Conservation (phyloP, 2,329 filamentous ascomycete species). For the Helotiales sp. region DNA sequence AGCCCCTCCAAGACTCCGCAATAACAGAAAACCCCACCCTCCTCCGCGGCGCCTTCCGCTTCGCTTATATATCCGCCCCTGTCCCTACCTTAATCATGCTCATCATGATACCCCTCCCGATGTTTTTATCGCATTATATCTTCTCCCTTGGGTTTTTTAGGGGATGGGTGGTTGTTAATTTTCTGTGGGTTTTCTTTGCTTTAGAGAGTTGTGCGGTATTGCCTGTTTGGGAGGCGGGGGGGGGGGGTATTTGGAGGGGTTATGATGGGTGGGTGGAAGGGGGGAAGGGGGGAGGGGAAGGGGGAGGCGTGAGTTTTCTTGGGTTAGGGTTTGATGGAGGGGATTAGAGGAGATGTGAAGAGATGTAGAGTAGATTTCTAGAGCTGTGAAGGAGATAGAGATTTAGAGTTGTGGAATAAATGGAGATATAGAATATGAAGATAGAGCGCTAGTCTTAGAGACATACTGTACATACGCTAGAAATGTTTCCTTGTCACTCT, state of each 20-base stretch:
- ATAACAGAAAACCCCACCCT: slow-evolving; percentile 2
- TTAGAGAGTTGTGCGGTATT: background rate
- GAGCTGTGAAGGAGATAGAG: no score
- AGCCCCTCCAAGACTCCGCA: background rate
- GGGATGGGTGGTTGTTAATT: background rate
- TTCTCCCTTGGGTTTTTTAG: slow-evolving; percentile 4
- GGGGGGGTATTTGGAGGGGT: slow-evolving; percentile 46
- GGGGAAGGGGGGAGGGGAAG: slow-evolving; percentile 32
- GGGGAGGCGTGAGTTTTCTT: background rate
- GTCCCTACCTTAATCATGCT: background rate
- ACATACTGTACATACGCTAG: no score
- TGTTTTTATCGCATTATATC: slow-evolving; percentile 4
- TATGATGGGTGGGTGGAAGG: slow-evolving; percentile 30
- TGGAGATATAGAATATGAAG: no score
- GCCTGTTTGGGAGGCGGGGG: slow-evolving; percentile 5
- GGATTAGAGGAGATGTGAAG: background rate
- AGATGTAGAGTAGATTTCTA: no score
- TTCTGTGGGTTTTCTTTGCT: slow-evolving; percentile 5
- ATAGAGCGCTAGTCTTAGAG: no score
- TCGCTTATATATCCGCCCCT: background rate
- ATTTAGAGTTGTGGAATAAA: no score
- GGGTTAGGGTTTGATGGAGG: no score
- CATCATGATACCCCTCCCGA: slow-evolving; percentile 2
- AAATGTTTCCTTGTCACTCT: no score
- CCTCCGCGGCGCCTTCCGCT: background rate